Percentiles rank a stretch among this genome's conserved stretches.
Evolutionary conservation across 2,329 filamentous ascomycete species (phyloP).

Genomic region (Ophiostoma sp.): DNA sequence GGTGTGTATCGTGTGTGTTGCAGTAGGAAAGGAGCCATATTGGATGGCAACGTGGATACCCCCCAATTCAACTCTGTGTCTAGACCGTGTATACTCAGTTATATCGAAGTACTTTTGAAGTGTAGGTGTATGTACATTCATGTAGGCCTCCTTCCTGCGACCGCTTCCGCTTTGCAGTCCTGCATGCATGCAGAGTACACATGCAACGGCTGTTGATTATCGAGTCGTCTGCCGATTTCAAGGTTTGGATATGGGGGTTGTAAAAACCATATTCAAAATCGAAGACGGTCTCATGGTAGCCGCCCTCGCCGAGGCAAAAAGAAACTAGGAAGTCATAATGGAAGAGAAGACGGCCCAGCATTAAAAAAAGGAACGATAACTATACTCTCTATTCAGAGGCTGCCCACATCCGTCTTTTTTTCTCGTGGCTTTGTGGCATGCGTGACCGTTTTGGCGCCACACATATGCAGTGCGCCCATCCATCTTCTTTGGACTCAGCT

Average conservation of each 20-base stretch:
- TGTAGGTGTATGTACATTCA: not conserved
- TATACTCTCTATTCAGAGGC: not conserved
- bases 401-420: not conserved
- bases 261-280: not conserved
- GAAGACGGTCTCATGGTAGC: not conserved
- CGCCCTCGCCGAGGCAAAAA: conserved; percentile 7
- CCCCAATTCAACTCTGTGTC: too few species aligned
- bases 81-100: not conserved
- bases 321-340: not conserved
- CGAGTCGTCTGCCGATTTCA: not conserved
- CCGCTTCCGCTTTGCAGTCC: not conserved
- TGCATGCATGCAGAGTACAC: not conserved
- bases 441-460: not conserved
- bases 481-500: not conserved
- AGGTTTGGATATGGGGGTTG: not conserved
- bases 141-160: conserved; percentile 9
- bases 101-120: not conserved
- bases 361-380: not conserved
- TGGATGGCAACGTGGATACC: not conserved
- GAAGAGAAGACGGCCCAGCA: not conserved
- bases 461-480: not conserved
- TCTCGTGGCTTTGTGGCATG: not conserved
- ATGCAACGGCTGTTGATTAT: conserved; percentile 5
- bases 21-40: not conserved
- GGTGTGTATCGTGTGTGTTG: conserved; percentile 5